Percentiles rank a stretch among this genome's conserved stretches.
Conservation (phyloP, 768 basidiomycete genomes). For the Trametes punicea region DNA sequence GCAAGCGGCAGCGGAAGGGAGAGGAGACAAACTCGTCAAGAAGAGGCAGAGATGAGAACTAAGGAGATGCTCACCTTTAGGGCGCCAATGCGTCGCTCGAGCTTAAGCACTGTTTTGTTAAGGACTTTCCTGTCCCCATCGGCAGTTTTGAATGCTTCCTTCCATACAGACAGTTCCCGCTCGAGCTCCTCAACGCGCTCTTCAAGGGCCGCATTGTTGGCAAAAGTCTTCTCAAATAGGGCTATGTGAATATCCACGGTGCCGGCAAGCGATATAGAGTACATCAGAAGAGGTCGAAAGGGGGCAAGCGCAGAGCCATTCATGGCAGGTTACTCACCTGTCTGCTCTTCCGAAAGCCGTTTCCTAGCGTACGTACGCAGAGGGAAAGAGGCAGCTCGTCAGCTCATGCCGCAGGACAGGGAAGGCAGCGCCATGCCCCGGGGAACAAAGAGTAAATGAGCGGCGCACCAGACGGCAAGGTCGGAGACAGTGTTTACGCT, state of each 20-base stretch:
- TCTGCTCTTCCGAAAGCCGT: slow-evolving; percentile 34
- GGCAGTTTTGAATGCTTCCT: slow-evolving; percentile 34
- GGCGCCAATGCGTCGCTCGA: slow-evolving; percentile 34
- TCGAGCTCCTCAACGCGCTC: slow-evolving; percentile 36
- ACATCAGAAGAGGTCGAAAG: too few relatives aligned
- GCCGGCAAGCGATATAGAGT: not conserved
- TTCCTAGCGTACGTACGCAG: slow-evolving; percentile 24
- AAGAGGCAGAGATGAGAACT: not conserved
- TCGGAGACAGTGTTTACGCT: slow-evolving; percentile 12
- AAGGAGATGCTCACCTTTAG: slow-evolving; percentile 24
- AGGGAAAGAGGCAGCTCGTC: not conserved
- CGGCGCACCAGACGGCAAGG: slow-evolving; percentile 20
- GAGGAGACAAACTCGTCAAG: not conserved
- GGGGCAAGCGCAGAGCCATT: not conserved
- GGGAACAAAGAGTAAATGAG: not conserved
- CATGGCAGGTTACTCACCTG: slow-evolving; percentile 23
- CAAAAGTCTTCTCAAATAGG: slow-evolving; percentile 32
- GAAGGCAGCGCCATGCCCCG: not conserved
- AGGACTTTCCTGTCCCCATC: slow-evolving; percentile 33
- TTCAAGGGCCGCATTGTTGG: slow-evolving; percentile 32
- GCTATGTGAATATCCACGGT: slow-evolving; percentile 19
- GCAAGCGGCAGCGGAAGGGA: not conserved
- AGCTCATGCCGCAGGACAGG: slow-evolving; percentile 2
- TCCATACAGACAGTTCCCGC: slow-evolving; percentile 40
- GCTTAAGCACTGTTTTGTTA: slow-evolving; percentile 26